phyloP scores from a whole-genome alignment of 2,329 filamentous ascomycete species.

The Fusarium palustre region DNA sequence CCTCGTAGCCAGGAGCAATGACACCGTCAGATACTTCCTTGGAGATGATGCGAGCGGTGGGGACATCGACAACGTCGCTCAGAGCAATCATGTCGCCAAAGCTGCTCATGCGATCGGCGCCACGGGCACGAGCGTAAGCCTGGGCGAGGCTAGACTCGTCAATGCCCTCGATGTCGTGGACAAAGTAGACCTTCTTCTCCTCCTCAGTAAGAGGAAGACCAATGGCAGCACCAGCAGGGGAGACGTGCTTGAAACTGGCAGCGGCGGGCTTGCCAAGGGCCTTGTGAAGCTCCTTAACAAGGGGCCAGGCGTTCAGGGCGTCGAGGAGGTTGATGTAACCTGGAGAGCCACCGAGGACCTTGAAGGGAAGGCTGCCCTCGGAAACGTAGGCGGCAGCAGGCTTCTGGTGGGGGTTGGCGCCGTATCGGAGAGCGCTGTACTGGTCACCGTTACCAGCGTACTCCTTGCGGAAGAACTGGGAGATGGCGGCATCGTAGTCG shows the following conservation, averaged over 20 bases:
- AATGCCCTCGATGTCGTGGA: conserved; percentile 91
- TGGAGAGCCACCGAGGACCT: conserved; percentile 87
- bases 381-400: conserved; percentile 86
- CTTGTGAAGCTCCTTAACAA: conserved; percentile 95
- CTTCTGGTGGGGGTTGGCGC: conserved; percentile 98
- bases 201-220: conserved; percentile 86
- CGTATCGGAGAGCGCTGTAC: conserved; percentile 89
- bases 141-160: conserved; percentile 88
- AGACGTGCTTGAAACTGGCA: conserved; percentile 99
- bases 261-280: conserved; percentile 90
- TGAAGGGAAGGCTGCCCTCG: conserved; percentile 86
- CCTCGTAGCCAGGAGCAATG: conserved; percentile 87
- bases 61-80: conserved; percentile 88
- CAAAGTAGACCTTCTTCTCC: conserved; percentile 98
- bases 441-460: conserved; percentile 89
- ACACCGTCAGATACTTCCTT: conserved; percentile 98
- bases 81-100: conserved; percentile 97
- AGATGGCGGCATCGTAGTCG: conserved; percentile 94
- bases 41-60: conserved; percentile 96
- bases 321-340: conserved; percentile 99
- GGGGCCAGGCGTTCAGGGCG: conserved; percentile 93
- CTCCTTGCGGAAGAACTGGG: conserved; percentile 97
- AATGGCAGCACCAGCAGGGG: conserved; percentile 94
- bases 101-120: conserved; percentile 98
- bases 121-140: conserved; percentile 94